Percentiles rank a stretch among this genome's conserved stretches.
Conservation (phyloP, 1,139 yeast genomes). For the Zygosaccharomyces sapae region DNA sequence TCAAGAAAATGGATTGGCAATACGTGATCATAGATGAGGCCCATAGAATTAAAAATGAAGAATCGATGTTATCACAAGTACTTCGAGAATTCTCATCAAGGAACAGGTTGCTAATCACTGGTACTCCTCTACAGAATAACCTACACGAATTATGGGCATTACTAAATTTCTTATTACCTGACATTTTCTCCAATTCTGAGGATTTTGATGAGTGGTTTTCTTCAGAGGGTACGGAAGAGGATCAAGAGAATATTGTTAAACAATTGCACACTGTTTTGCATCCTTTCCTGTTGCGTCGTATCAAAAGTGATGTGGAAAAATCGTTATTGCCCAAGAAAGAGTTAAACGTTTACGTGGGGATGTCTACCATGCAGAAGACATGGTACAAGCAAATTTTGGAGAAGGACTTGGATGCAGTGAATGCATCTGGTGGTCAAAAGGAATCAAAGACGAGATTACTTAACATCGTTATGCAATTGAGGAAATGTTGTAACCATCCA, state of each 20-base stretch:
- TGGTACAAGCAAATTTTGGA: slow-evolving; percentile 90
- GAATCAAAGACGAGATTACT: slow-evolving; percentile 87
- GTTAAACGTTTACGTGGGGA: slow-evolving; percentile 82
- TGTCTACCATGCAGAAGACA: slow-evolving; percentile 88
- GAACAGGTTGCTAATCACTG: slow-evolving; percentile 83
- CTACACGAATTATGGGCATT: slow-evolving; percentile 95
- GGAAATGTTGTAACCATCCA: slow-evolving; percentile 97
- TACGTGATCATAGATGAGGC: slow-evolving; percentile 95
- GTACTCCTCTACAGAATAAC: slow-evolving; percentile 93
- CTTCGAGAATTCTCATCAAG: slow-evolving; percentile 81
- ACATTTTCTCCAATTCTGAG: slow-evolving; percentile 86
- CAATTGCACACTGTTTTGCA: slow-evolving; percentile 80
- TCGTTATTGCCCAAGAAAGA: slow-evolving; percentile 88
- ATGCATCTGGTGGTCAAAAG: slow-evolving; percentile 82
- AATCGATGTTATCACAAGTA: slow-evolving; percentile 82
- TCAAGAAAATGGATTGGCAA: slow-evolving; percentile 87
- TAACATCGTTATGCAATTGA: slow-evolving; percentile 92
- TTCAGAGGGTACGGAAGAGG: slow-evolving; percentile 42
- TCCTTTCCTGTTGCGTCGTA: slow-evolving; percentile 85
- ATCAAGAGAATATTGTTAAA: slow-evolving; percentile 74
- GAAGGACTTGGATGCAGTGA: slow-evolving; percentile 94
- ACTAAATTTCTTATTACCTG: slow-evolving; percentile 84
- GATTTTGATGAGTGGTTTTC: slow-evolving; percentile 90
- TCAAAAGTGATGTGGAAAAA: slow-evolving; percentile 88
- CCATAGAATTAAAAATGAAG: slow-evolving; percentile 93